Evolutionary conservation across 768 basidiomycete genomes (phyloP).

Genomic region (Rhizopogon rudus): DNA sequence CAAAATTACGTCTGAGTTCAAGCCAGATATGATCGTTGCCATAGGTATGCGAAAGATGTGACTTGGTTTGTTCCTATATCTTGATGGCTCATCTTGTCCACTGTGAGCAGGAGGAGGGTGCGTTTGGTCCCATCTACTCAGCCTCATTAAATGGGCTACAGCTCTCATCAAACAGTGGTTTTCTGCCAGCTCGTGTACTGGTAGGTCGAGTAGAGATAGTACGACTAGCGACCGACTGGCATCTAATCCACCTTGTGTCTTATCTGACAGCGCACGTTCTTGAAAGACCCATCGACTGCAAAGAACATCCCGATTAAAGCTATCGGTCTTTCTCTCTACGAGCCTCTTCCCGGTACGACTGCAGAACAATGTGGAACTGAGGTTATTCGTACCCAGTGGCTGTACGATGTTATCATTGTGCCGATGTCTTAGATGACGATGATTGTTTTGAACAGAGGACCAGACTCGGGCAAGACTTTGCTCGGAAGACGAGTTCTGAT

Average conservation of each 20-base stretch:
- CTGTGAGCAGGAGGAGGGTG: conserved; percentile 67
- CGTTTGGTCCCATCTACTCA: conserved; percentile 28
- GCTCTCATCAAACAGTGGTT: conserved; percentile 54
- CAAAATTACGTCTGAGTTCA: conserved; percentile 72
- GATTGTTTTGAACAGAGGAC: conserved; percentile 38
- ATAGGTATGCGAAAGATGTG: conserved; percentile 48
- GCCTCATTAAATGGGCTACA: conserved; percentile 7
- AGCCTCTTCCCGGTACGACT: conserved; percentile 73
- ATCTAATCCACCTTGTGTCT: background rate
- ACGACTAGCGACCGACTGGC: background rate
- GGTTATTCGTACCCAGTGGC: conserved; percentile 95
- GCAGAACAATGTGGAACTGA: conserved; percentile 73
- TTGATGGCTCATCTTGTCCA: background rate
- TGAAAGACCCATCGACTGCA: conserved; percentile 66
- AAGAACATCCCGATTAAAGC: conserved; percentile 90
- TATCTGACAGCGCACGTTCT: conserved; percentile 66
- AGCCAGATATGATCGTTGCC: conserved; percentile 82
- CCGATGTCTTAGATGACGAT: background rate
- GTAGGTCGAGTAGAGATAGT: conserved; percentile 29
- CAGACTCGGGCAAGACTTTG: conserved; percentile 61
- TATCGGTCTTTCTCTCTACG: conserved; percentile 94
- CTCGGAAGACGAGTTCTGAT: conserved; percentile 81
- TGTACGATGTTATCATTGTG: conserved; percentile 45
- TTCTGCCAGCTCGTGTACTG: conserved; percentile 93
- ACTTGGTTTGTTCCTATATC: background rate